Evolutionary conservation across 371 early-diverging fungal genomes (phyloP).

Genomic region (Phascolomyces articulosus): DNA sequence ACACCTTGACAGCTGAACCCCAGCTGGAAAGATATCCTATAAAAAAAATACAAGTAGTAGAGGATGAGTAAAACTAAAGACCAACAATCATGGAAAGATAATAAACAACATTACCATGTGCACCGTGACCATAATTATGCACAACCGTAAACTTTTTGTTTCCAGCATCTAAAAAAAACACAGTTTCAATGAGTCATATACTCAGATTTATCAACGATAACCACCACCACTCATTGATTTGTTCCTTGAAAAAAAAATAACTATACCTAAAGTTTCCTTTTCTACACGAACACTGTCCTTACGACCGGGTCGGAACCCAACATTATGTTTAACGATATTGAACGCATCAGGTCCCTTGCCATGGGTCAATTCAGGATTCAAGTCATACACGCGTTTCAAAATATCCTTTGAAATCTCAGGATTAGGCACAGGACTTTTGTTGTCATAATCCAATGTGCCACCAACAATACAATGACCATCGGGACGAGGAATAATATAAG

Average conservation of each 20-base stretch:
- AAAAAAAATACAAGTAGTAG: too few species aligned
- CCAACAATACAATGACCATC: conserved; percentile 80
- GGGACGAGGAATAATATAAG: conserved; percentile 80
- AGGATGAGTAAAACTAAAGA: too few species aligned
- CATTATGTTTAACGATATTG: conserved; percentile 63
- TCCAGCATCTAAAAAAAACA: not conserved
- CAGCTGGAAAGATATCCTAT: conserved; percentile 44
- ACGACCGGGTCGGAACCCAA: conserved; percentile 76
- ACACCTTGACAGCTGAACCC: conserved; percentile 35
- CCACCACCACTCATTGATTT: too few species aligned
- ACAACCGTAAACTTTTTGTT: conserved; percentile 7
- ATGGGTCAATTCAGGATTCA: conserved; percentile 44
- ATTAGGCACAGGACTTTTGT: conserved; percentile 29
- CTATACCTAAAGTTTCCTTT: conserved; percentile 43
- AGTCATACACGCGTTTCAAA: conserved; percentile 28
- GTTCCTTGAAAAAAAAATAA: too few species aligned
- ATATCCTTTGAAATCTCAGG: conserved; percentile 29
- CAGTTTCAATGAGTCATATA: too few species aligned
- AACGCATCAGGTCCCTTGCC: conserved; percentile 46
- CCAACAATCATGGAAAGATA: too few species aligned
- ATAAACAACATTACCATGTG: conserved; percentile 29
- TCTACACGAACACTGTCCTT: conserved; percentile 73
- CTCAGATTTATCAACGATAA: too few species aligned
- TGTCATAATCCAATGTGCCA: conserved; percentile 36
- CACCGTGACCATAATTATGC: conserved; percentile 46